Conservation (phyloP, 1,139 yeast genomes). For the Martiniozyma asiatica region DNA sequence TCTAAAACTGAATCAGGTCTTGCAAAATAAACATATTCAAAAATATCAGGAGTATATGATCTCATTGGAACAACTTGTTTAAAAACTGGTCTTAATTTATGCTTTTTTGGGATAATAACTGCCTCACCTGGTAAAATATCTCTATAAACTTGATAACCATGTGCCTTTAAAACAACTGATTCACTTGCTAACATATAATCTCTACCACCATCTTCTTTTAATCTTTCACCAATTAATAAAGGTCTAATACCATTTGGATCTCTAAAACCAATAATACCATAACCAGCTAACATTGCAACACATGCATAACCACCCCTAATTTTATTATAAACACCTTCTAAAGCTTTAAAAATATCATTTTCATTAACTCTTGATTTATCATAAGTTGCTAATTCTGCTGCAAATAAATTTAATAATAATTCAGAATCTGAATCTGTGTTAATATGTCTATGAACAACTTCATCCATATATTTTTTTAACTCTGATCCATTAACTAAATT, state of each 20-base stretch:
- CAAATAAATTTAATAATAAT: constrained; percentile 76
- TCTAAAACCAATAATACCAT: constrained; percentile 88
- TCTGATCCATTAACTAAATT: constrained; percentile 81
- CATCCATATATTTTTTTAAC: constrained; percentile 71
- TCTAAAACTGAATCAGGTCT: constrained; percentile 95
- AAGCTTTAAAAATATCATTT: constrained; percentile 77
- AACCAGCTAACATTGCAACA: constrained; percentile 90
- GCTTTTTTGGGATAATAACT: constrained; percentile 79
- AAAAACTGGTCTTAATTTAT: constrained; percentile 58
- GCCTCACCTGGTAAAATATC: constrained; percentile 95
- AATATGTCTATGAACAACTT: constrained; percentile 90
- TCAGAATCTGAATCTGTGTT: constrained; percentile 96
- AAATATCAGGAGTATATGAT: constrained; percentile 86
- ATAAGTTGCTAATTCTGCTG: constrained; percentile 80
- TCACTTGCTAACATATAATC: constrained; percentile 96
- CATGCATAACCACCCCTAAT: constrained; percentile 96
- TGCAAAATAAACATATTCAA: constrained; percentile 95
- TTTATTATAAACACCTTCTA: constrained; percentile 65
- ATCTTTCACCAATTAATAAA: constrained; percentile 70
- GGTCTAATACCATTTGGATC: constrained; percentile 98
- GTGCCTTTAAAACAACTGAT: constrained; percentile 90
- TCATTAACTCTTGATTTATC: constrained; percentile 90
- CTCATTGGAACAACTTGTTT: constrained; percentile 75
- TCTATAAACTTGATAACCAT: constrained; percentile 66
- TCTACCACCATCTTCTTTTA: constrained; percentile 50